A percentile compares a stretch with the other conserved stretches of the same genome.
These are phyloP conservation scores for Cordyceps farinosa DNA, from an alignment of 2,329 filamentous ascomycete species.

Conservation along the genomic window DNA sequence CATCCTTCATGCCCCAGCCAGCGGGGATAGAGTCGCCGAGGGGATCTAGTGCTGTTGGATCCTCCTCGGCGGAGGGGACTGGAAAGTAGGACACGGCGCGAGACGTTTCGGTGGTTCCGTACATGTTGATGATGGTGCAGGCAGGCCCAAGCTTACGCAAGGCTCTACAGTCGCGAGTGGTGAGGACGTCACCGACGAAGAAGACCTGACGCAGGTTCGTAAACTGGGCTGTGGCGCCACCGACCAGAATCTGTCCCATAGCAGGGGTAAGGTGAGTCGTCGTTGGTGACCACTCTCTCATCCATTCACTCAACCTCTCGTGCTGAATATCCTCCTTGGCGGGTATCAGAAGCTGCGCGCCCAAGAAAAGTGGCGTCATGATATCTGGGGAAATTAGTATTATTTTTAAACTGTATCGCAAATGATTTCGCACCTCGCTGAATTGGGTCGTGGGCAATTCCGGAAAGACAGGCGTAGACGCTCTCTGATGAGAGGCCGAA, in stretches of 20 bases:
- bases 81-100: constrained; percentile 80
- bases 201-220: constrained; percentile 74
- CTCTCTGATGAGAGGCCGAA: constrained; percentile 72
- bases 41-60: constrained; percentile 49
- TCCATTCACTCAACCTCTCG: constrained; percentile 85
- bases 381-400: constrained; percentile 52
- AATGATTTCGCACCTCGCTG: constrained; percentile 36
- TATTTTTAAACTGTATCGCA: too few species aligned
- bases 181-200: constrained; percentile 89
- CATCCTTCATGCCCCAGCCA: constrained; percentile 81
- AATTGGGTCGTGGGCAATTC: constrained; percentile 71
- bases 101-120: constrained; percentile 82
- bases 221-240: constrained; percentile 73
- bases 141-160: constrained; percentile 76
- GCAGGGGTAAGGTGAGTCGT: constrained; percentile 90
- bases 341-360: constrained; percentile 74
- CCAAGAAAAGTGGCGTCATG: constrained; percentile 85
- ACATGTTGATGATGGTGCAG: constrained; percentile 77
- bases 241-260: constrained; percentile 94
- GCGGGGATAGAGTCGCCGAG: constrained; percentile 71
- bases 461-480: constrained; percentile 74
- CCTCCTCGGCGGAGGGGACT: constrained; percentile 57
- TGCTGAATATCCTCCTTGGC: constrained; percentile 81
- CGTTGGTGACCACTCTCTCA: constrained; percentile 68
- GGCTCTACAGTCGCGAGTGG: constrained; percentile 73